Base-by-base conservation (phyloP, 2,329 filamentous ascomycete species). In the Epichloe coenophiala region DNA sequence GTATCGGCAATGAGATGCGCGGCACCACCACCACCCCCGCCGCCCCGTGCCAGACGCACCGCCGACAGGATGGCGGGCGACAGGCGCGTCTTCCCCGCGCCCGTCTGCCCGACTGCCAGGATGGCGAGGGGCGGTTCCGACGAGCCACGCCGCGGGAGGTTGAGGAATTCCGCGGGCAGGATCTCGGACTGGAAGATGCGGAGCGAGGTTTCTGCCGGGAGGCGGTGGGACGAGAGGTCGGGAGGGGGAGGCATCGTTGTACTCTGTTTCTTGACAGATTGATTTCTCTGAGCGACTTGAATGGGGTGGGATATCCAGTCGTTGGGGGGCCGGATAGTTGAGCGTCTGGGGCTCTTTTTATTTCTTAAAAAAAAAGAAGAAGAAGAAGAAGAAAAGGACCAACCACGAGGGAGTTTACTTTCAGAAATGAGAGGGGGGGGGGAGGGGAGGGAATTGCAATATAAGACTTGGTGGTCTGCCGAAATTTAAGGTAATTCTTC, bases 1-100 rank as follows among this genome's bases (percentile, higher is more conserved):
- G 68, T 69, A 64, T 74, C 71, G 49, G 71, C 71, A 50, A 74
- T 68, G 55, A 75, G 65, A 61, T 75, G 71, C 17, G 63, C 65
- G 15, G 60, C 52, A 17, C 11, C 19, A n/a, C 17, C 19, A 17
- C 11, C 23, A 13, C 17, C 19, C 7, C 21, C 4, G 12, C 31
- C 48, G 15, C 19, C 9, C 15, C 23, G 48, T 40, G 48, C 52
- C 41, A 45, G 53, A 46, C 13, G 48, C 33, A 74, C 57, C 44
- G 67, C 65, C 4, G 54, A 45, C 17, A 64, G 60, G 47, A 74
- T 59, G 36, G 59, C 56, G 2, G 69, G 71, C 11, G 71, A 67
- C 1, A 70, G 63, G 50, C 66, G 65, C 15, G 71, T 73, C 53
- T 75, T 75, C 48, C 72, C 72, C 13, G 72, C 70, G 57, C 72